phyloP scores from a whole-genome alignment of 2,329 filamentous ascomycete genomes.

The Fusarium succisae region DNA sequence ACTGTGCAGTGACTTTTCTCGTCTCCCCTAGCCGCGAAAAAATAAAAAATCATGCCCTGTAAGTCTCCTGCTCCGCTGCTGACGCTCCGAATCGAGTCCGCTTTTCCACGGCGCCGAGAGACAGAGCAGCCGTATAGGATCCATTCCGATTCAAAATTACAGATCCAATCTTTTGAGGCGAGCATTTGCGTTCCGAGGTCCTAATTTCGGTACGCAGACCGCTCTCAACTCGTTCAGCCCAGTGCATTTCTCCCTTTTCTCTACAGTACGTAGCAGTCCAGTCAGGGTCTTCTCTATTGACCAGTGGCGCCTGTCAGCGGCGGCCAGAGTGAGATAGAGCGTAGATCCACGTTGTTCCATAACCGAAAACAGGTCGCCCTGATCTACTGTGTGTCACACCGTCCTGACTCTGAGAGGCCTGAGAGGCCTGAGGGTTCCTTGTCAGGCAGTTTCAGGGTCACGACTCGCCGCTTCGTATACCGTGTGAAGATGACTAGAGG shows the following conservation, averaged over 20 bases:
- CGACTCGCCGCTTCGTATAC: conserved; percentile 14
- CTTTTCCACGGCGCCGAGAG: conserved; percentile 20
- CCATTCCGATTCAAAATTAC: conserved; percentile 23
- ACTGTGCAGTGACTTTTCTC: neutral
- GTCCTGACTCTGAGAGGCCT: conserved; percentile 11
- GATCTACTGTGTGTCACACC: conserved; percentile 34
- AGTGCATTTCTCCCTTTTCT: neutral
- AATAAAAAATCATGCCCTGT: conserved; percentile 5
- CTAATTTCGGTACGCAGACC: conserved; percentile 38
- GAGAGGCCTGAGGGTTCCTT: neutral
- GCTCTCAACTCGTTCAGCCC: neutral
- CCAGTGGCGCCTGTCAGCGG: conserved; percentile 36
- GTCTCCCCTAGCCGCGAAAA: neutral
- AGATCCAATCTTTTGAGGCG: conserved; percentile 11
- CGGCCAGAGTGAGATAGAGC: conserved; percentile 21
- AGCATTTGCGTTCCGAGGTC: conserved; percentile 13
- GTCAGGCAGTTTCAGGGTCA: conserved; percentile 1
- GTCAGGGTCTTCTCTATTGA: conserved; percentile 25
- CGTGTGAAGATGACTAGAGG: neutral
- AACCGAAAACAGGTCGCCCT: conserved; percentile 15
- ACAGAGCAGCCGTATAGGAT: conserved; percentile 27
- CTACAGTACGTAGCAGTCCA: conserved; percentile 18
- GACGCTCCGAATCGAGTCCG: conserved; percentile 27
- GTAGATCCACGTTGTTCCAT: conserved; percentile 33
- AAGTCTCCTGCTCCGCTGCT: conserved; percentile 23